A percentile compares a stretch with the other conserved stretches of the same genome.
These are phyloP conservation scores for Rhizoclosmatium globosum DNA, from an alignment of 192 early-diverging fungal species.

Conservation along the genomic window DNA sequence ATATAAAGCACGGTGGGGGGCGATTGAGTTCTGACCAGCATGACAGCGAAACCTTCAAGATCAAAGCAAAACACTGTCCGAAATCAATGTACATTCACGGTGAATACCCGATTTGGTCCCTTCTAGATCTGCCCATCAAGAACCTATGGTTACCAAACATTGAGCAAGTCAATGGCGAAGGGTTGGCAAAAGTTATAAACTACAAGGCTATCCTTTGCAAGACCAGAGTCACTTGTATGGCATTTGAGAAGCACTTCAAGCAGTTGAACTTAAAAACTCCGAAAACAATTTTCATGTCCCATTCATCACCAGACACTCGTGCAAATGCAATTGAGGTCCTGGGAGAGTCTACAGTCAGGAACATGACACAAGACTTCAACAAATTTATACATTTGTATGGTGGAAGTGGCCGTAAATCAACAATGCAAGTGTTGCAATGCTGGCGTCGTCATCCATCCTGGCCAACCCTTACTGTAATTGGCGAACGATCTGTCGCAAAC, in stretches of 20 bases:
- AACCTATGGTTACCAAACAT: conserved; percentile 17
- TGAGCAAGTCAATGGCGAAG: neutral
- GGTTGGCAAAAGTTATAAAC: neutral
- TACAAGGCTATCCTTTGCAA: neutral
- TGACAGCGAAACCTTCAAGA: neutral
- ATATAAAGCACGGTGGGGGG: conserved; percentile 24
- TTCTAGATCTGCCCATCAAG: neutral
- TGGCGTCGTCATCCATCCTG: conserved; percentile 14
- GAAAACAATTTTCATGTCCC: neutral
- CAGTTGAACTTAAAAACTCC: neutral
- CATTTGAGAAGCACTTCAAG: neutral
- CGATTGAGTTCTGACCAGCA: neutral
- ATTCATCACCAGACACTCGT: neutral
- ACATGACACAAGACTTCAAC: neutral
- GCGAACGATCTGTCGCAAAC: neutral
- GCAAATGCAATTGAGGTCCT: neutral
- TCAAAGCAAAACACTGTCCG: conserved; percentile 20
- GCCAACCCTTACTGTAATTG: conserved; percentile 17
- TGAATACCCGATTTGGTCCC: neutral
- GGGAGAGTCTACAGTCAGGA: neutral
- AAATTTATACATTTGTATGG: conserved; percentile 4
- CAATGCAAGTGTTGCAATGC: conserved; percentile 7
- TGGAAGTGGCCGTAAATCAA: conserved; percentile 11
- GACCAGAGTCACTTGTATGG: conserved; percentile 6
- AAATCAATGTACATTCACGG: conserved; percentile 21